These are phyloP conservation scores for Centaurea solstitialis DNA, from an alignment of 129 eudicot genomes.

Conservation along the genomic window DNA sequence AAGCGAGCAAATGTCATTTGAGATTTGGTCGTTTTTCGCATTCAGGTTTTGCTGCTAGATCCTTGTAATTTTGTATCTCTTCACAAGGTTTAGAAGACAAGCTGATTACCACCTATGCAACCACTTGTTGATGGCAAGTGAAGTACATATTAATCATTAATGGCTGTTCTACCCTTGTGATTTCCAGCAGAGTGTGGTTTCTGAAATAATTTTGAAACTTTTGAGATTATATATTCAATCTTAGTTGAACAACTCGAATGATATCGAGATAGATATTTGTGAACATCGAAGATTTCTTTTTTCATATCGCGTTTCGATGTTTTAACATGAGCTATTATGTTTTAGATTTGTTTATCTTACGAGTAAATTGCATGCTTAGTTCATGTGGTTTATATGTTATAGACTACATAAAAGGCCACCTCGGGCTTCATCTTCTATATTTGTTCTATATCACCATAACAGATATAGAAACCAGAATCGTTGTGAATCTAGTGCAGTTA, in stretches of 20 bases:
- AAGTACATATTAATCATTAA: not conserved
- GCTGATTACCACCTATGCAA: not conserved
- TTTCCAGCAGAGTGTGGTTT: slow-evolving; percentile 16
- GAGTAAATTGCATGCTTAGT: too few relatives aligned
- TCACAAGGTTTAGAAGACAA: not conserved
- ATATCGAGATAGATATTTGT: not conserved
- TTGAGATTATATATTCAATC: not conserved
- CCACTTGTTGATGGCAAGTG: not conserved
- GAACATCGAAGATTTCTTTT: not conserved
- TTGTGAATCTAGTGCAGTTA: too few relatives aligned
- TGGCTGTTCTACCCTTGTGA: slow-evolving; percentile 4
- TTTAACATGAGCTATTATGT: not conserved
- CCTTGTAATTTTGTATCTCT: slow-evolving; percentile 8
- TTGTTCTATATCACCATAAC: too few relatives aligned
- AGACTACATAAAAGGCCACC: too few relatives aligned
- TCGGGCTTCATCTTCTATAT: too few relatives aligned
- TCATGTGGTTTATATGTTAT: too few relatives aligned
- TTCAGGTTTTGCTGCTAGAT: slow-evolving; percentile 19
- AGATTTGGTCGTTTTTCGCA: not conserved
- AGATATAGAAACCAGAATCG: too few relatives aligned
- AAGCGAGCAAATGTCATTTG: slow-evolving; percentile 3
- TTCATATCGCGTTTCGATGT: not conserved
- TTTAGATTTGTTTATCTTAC: too few relatives aligned
- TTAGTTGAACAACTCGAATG: slow-evolving; percentile 3
- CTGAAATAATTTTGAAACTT: slow-evolving; percentile 15